Percentiles rank a stretch among this genome's conserved stretches.
phyloP scores from a whole-genome alignment of 176 grass and related monocot genomes.

The Musa beccarii region DNA sequence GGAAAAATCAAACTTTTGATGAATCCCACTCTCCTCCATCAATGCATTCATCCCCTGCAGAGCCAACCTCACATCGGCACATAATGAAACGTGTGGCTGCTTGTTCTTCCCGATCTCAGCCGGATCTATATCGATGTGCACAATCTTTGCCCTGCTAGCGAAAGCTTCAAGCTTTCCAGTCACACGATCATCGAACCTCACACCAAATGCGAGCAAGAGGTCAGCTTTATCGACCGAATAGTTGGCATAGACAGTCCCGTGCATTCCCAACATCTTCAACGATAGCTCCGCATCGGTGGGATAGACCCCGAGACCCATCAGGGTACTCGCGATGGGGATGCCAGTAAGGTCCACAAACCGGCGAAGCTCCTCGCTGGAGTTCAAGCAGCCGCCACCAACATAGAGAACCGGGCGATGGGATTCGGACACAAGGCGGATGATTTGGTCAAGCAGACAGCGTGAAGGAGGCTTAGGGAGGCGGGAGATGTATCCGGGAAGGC shows the following conservation, averaged over 20 bases:
- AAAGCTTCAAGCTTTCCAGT: constrained; percentile 97
- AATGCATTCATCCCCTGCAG: constrained; percentile 63
- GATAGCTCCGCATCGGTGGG: constrained; percentile 56
- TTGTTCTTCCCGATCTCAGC: constrained; percentile 99
- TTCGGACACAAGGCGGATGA: constrained; percentile 68
- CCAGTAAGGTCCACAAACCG: constrained; percentile 66
- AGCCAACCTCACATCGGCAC: constrained; percentile 65
- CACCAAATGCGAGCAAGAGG: constrained; percentile 86
- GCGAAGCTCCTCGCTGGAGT: constrained; percentile 62
- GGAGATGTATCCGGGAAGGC: constrained; percentile 63
- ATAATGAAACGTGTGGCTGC: constrained; percentile 91
- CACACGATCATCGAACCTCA: constrained; percentile 88
- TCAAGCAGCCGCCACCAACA: constrained; percentile 77
- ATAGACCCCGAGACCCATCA: constrained; percentile 94
- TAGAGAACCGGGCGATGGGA: constrained; percentile 64
- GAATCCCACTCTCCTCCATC: constrained; percentile 27
- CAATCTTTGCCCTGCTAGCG: constrained; percentile 89
- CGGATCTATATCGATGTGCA: constrained; percentile 96
- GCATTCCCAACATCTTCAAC: constrained; percentile 92
- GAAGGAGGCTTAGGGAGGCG: constrained; percentile 70
- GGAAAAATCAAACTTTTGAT: constrained; percentile 40
- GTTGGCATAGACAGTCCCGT: constrained; percentile 87
- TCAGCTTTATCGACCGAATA: constrained; percentile 91
- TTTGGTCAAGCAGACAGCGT: constrained; percentile 56
- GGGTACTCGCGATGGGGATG: constrained; percentile 80